These are phyloP conservation scores for Pugionium cornutum DNA, from an alignment of 345 rosid species.

Conservation along the genomic window DNA sequence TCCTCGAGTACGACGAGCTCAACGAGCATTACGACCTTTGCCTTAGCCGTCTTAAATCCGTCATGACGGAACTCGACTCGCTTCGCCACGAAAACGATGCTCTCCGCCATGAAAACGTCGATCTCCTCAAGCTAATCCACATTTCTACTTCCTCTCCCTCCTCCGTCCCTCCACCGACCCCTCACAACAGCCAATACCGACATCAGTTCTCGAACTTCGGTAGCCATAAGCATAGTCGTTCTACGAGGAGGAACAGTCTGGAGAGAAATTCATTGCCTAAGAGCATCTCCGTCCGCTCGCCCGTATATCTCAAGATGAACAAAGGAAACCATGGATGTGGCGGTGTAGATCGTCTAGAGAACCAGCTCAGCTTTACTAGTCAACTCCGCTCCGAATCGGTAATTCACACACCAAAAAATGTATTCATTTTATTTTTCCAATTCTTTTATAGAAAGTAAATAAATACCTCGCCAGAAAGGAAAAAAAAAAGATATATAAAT, in stretches of 20 bases:
- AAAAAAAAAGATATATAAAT: too few relatives aligned
- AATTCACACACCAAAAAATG: constrained; percentile 1
- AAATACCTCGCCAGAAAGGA: background rate
- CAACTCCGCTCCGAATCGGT: constrained; percentile 48
- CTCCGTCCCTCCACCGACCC: constrained; percentile 48
- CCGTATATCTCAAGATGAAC: constrained; percentile 48
- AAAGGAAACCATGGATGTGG: constrained; percentile 39
- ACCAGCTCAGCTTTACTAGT: constrained; percentile 40
- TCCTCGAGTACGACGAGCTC: constrained; percentile 69
- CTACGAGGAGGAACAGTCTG: constrained; percentile 26
- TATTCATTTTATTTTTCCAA: background rate
- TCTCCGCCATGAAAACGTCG: constrained; percentile 59
- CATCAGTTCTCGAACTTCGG: constrained; percentile 42
- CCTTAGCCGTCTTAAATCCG: constrained; percentile 53
- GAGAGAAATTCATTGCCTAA: constrained; percentile 62
- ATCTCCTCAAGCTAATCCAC: constrained; percentile 60
- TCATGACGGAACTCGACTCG: constrained; percentile 55
- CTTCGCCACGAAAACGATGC: constrained; percentile 62
- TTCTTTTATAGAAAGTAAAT: background rate
- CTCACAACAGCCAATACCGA: constrained; percentile 42
- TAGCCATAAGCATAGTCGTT: constrained; percentile 38
- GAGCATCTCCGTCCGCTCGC: constrained; percentile 73
- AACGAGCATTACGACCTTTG: constrained; percentile 67
- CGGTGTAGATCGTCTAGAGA: constrained; percentile 38
- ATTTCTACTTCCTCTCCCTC: constrained; percentile 37